phyloP scores from a whole-genome alignment of 495 filamentous ascomycete species.

The Podospora pseudocomata region DNA sequence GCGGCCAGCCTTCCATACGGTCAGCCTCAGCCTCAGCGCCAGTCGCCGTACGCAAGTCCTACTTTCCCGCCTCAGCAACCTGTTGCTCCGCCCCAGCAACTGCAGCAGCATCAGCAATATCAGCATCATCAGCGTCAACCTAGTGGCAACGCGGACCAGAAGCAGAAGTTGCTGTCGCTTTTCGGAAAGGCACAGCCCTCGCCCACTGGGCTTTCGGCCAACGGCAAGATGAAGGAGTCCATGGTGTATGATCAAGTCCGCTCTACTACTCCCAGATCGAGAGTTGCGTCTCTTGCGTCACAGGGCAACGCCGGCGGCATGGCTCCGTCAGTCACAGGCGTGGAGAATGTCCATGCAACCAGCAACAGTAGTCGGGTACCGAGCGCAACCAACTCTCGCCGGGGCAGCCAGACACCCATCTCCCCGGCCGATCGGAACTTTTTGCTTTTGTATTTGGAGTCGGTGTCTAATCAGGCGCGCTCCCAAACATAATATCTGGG shows the following conservation, averaged over 20 bases:
- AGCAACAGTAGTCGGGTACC: slow-evolving; percentile 25
- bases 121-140: slow-evolving; percentile 23
- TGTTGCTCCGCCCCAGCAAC: slow-evolving; percentile 14
- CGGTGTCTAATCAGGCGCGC: slow-evolving; percentile 29
- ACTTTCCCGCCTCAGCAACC: slow-evolving; percentile 15
- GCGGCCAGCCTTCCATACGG: slow-evolving; percentile 25
- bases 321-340: slow-evolving; percentile 10
- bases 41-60: slow-evolving; percentile 12
- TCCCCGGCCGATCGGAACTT: slow-evolving; percentile 72
- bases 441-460: slow-evolving; percentile 67
- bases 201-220: slow-evolving; percentile 35
- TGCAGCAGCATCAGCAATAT: slow-evolving; percentile 12
- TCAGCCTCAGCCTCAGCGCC: slow-evolving; percentile 11
- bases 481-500: slow-evolving; percentile 8
- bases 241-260: slow-evolving; percentile 36
- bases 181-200: slow-evolving; percentile 56
- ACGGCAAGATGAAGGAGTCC: slow-evolving; percentile 38
- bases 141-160: slow-evolving; percentile 55
- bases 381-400: slow-evolving; percentile 32
- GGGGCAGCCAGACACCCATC: slow-evolving; percentile 51
- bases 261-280: slow-evolving; percentile 38
- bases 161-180: slow-evolving; percentile 63
- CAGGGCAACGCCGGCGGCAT: slow-evolving; percentile 14
- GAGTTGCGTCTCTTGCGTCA: slow-evolving; percentile 39
- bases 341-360: not conserved